phyloP scores from a whole-genome alignment of 2,329 filamentous ascomycete genomes.

The Ilyonectria mors-panacis region DNA sequence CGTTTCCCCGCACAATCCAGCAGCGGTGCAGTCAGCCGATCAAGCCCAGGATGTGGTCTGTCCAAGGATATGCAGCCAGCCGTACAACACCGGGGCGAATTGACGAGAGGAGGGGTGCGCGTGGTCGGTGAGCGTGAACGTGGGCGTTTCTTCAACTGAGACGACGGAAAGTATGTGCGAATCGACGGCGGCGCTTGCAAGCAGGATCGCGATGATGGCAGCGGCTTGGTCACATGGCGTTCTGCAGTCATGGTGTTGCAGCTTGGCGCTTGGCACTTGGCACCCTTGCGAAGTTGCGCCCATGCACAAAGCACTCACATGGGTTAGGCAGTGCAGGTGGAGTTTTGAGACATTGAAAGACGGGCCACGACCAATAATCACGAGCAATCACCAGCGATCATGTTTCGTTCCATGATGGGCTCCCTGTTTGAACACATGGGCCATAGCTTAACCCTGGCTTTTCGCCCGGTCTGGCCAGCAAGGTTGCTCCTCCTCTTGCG shows the following conservation, averaged over 20 bases:
- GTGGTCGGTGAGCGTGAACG: neutral
- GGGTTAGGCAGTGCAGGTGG: neutral
- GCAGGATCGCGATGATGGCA: neutral
- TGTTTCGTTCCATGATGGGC: neutral
- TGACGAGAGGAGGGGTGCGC: neutral
- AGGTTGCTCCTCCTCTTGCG: neutral
- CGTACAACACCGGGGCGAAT: no score
- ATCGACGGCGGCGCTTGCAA: neutral
- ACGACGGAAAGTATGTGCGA: neutral
- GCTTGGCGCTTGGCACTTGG: neutral
- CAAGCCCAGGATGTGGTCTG: neutral
- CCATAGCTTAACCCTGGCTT: neutral
- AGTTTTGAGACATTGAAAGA: neutral
- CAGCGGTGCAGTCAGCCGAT: slow-evolving; percentile 4
- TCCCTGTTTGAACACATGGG: neutral
- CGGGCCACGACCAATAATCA: no score
- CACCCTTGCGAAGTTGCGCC: neutral
- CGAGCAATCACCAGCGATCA: no score
- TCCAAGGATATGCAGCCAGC: no score
- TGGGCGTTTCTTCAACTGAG: neutral
- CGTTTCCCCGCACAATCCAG: neutral
- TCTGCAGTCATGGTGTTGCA: slow-evolving; percentile 10
- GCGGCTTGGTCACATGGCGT: slow-evolving; percentile 20
- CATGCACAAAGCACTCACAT: neutral
- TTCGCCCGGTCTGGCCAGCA: neutral